phyloP scores from a whole-genome alignment of 2,329 filamentous ascomycete genomes.

The Exophiala sp. region DNA sequence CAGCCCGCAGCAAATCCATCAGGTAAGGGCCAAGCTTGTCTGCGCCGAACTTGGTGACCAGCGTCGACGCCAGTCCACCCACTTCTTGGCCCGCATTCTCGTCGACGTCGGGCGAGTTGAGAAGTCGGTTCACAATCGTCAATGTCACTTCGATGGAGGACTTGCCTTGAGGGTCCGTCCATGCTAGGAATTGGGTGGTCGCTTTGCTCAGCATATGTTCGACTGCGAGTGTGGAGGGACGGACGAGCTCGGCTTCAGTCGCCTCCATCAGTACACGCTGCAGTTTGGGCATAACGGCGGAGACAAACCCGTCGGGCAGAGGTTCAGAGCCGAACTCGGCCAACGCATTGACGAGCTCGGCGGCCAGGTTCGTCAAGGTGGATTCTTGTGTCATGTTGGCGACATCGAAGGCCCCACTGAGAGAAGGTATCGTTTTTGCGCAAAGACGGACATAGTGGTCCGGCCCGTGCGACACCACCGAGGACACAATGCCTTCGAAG shows the following conservation, averaged over 20 bases:
- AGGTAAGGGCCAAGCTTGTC: conserved; percentile 87
- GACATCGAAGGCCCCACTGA: conserved; percentile 85
- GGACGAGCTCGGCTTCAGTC: conserved; percentile 79
- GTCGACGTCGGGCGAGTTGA: conserved; percentile 76
- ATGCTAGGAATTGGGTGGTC: conserved; percentile 79
- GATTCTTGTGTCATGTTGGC: conserved; percentile 79
- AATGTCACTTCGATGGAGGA: conserved; percentile 83
- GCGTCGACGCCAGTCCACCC: conserved; percentile 83
- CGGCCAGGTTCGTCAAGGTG: conserved; percentile 77
- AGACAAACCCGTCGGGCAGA: conserved; percentile 78
- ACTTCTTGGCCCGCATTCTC: conserved; percentile 95
- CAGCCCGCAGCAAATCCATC: conserved; percentile 78
- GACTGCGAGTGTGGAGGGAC: conserved; percentile 76
- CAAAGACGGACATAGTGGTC: conserved; percentile 73
- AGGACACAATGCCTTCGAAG: conserved; percentile 73
- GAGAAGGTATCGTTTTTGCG: conserved; percentile 74
- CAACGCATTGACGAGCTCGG: conserved; percentile 74
- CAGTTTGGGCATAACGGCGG: conserved; percentile 78
- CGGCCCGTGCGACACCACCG: conserved; percentile 47
- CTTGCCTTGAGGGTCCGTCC: conserved; percentile 72
- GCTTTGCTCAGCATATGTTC: conserved; percentile 89
- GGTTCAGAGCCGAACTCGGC: conserved; percentile 78
- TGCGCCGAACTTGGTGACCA: conserved; percentile 91
- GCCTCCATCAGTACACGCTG: conserved; percentile 75
- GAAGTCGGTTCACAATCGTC: conserved; percentile 75